A percentile compares a stretch with the other conserved stretches of the same genome.
phyloP scores from a whole-genome alignment of 2,329 filamentous ascomycete species.

The Rutstroemia sydowiana region DNA sequence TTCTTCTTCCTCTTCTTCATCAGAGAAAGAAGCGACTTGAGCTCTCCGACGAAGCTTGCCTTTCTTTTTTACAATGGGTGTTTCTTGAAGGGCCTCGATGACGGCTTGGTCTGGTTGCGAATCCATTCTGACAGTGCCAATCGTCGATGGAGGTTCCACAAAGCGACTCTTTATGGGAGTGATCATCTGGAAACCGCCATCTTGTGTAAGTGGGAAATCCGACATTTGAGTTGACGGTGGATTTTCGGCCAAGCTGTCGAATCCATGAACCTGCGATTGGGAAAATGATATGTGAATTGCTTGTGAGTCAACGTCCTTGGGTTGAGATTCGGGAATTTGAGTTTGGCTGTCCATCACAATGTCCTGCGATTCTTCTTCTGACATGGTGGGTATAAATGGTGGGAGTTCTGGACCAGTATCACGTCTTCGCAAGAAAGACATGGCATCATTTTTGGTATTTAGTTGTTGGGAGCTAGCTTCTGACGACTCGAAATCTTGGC shows the following conservation, averaged over 20 bases:
- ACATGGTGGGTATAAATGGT: slow-evolving; percentile 38
- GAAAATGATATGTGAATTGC: slow-evolving; percentile 49
- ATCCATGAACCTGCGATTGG: slow-evolving; percentile 52
- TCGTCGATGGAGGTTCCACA: slow-evolving; percentile 55
- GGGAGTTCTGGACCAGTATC: slow-evolving; percentile 42
- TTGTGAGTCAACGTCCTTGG: slow-evolving; percentile 27
- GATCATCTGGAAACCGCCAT: slow-evolving; percentile 65
- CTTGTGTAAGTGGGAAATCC: slow-evolving; percentile 71
- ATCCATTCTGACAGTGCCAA: slow-evolving; percentile 57
- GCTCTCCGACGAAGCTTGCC: slow-evolving; percentile 46
- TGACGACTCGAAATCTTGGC: slow-evolving; percentile 30
- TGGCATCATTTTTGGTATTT: slow-evolving; percentile 34
- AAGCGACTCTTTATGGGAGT: slow-evolving; percentile 66
- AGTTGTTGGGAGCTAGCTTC: slow-evolving; percentile 20
- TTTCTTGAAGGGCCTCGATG: slow-evolving; percentile 44
- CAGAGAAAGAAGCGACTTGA: slow-evolving; percentile 37
- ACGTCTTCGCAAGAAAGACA: slow-evolving; percentile 39
- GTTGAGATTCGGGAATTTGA: slow-evolving; percentile 37
- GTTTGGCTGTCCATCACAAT: slow-evolving; percentile 43
- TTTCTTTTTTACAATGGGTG: slow-evolving; percentile 56
- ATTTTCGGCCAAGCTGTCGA: slow-evolving; percentile 47
- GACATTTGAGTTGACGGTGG: slow-evolving; percentile 51
- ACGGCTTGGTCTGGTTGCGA: slow-evolving; percentile 14
- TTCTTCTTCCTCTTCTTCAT: slow-evolving; percentile 24
- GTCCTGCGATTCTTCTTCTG: slow-evolving; percentile 35